These are phyloP conservation scores for Suhomyces bolitotheri DNA, from an alignment of 1,139 yeast genomes.

Conservation along the genomic window DNA sequence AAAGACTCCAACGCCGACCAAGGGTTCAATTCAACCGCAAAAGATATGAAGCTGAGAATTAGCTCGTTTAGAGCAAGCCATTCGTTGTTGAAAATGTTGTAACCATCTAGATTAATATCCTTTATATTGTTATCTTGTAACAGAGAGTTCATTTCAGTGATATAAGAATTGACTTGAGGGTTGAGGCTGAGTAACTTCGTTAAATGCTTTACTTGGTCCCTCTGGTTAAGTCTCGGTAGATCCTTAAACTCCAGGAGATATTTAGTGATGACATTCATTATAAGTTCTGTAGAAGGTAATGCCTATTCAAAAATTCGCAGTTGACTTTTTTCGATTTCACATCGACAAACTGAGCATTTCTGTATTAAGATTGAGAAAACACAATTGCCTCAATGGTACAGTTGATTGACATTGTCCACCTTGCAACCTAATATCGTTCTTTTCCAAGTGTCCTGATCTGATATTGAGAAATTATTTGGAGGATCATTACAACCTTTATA, in stretches of 20 bases:
- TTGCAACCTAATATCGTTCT: too few species aligned
- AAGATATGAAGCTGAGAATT: conserved; percentile 49
- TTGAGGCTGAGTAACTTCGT: conserved; percentile 13
- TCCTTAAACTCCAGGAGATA: conserved; percentile 13
- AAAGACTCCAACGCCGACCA: conserved; percentile 57
- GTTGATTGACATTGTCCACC: too few species aligned
- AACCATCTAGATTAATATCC: conserved; percentile 12
- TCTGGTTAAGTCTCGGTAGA: conserved; percentile 11
- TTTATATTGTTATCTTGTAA: conserved; percentile 2
- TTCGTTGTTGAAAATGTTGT: conserved; percentile 37
- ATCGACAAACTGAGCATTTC: too few species aligned
- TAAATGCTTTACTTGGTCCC: conserved; percentile 13
- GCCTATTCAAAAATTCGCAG: not conserved
- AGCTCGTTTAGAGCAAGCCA: conserved; percentile 56
- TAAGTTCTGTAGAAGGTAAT: too few species aligned
- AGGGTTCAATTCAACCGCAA: conserved; percentile 60
- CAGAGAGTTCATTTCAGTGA: conserved; percentile 12
- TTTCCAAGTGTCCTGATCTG: too few species aligned
- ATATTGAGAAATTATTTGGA: too few species aligned
- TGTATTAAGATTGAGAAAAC: too few species aligned
- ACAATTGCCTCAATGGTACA: too few species aligned
- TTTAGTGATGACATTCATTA: conserved; percentile 15
- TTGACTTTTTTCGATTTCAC: too few species aligned
- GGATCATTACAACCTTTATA: too few species aligned
- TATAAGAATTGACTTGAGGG: conserved; percentile 15